Conservation (phyloP, 768 basidiomycete genomes). For the Amanita inopinata region DNA sequence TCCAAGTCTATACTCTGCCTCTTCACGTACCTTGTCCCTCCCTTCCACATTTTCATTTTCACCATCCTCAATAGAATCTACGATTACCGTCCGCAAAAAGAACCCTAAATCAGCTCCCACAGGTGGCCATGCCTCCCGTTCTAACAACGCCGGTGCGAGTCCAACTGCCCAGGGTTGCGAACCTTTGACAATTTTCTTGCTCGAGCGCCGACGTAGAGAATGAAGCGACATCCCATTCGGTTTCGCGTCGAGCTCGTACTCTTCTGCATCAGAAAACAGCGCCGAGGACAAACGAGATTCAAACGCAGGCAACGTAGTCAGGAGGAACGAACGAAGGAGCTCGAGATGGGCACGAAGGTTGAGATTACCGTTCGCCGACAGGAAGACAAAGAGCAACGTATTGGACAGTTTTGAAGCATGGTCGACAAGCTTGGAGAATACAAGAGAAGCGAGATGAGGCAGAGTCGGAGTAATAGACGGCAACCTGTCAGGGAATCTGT, state of each 20-base stretch:
- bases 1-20: slow-evolving; percentile 69
- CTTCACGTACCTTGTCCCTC: slow-evolving; percentile 31
- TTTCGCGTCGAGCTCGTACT: slow-evolving; percentile 28
- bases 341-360: slow-evolving; percentile 58
- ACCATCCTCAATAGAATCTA: slow-evolving; percentile 57
- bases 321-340: slow-evolving; percentile 66
- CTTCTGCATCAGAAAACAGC: slow-evolving; percentile 68
- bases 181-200: slow-evolving; percentile 17
- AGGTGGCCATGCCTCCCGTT: slow-evolving; percentile 78
- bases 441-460: slow-evolving; percentile 47
- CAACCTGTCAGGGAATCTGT: slow-evolving; percentile 45
- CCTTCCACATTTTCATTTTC: slow-evolving; percentile 13
- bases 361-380: slow-evolving; percentile 53
- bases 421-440: slow-evolving; percentile 48
- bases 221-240: slow-evolving; percentile 25
- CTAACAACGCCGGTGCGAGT: slow-evolving; percentile 60
- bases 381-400: slow-evolving; percentile 57
- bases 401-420: slow-evolving; percentile 59
- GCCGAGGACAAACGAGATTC: slow-evolving; percentile 58
- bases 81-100: slow-evolving; percentile 73
- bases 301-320: slow-evolving; percentile 67
- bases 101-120: slow-evolving; percentile 79
- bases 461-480: slow-evolving; percentile 61
- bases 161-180: slow-evolving; percentile 55
- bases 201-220: slow-evolving; percentile 22